These are phyloP conservation scores for Zasmidium citrigriseum DNA, from an alignment of 2,329 filamentous ascomycete species.

Conservation along the genomic window DNA sequence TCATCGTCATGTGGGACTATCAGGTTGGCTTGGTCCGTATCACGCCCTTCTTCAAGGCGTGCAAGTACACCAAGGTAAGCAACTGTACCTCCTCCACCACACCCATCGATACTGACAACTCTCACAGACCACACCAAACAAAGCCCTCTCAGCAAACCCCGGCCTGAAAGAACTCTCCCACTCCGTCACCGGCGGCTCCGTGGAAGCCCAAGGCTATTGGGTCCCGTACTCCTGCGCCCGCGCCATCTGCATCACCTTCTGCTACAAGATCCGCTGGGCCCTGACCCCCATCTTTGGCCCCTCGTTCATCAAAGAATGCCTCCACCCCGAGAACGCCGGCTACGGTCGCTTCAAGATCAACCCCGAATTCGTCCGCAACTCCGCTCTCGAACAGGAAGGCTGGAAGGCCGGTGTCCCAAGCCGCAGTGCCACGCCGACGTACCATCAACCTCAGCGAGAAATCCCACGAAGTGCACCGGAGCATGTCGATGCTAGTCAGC, in stretches of 20 bases:
- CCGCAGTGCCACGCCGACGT: constrained; percentile 16
- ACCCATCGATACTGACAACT: constrained; percentile 5
- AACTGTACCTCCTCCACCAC: background rate
- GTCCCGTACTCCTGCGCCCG: constrained; percentile 86
- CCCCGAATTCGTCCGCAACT: constrained; percentile 40
- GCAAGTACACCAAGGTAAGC: constrained; percentile 79
- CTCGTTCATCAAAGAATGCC: constrained; percentile 73
- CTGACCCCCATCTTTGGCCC: constrained; percentile 89
- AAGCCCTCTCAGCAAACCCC: constrained; percentile 68
- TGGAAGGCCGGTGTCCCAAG: constrained; percentile 31
- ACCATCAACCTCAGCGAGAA: constrained; percentile 2
- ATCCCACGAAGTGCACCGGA: constrained; percentile 25
- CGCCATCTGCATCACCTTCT: constrained; percentile 88
- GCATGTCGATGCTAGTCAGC: constrained; percentile 8
- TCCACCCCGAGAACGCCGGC: constrained; percentile 60
- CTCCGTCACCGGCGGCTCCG: constrained; percentile 90
- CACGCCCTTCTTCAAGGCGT: constrained; percentile 92
- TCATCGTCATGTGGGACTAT: constrained; percentile 92
- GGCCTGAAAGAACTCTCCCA: constrained; percentile 87
- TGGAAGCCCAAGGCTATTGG: constrained; percentile 96
- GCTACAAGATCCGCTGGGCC: constrained; percentile 77
- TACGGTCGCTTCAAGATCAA: constrained; percentile 52
- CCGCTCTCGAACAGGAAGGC: constrained; percentile 37
- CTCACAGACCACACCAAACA: constrained; percentile 80
- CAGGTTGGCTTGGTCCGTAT: constrained; percentile 91